phyloP scores from a whole-genome alignment of 2,329 filamentous ascomycete genomes.

The Penicillium sp. region DNA sequence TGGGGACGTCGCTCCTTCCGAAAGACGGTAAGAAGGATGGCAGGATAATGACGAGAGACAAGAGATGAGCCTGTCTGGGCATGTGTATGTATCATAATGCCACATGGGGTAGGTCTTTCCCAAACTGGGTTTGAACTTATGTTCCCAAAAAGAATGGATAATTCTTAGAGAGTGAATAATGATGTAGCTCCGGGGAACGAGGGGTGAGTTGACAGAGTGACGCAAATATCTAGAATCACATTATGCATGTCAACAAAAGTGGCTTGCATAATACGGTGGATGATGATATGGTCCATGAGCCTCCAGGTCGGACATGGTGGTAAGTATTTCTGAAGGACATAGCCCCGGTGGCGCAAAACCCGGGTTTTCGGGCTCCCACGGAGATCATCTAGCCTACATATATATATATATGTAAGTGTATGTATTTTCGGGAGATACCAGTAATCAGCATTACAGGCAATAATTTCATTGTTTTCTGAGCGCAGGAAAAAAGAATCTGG shows the following conservation, averaged over 20 bases:
- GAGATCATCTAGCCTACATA: not conserved
- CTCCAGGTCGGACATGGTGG: not conserved
- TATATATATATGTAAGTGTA: not conserved
- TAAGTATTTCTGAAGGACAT: not conserved
- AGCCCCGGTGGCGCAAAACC: not conserved
- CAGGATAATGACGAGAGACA: too few species aligned
- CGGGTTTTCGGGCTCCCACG: not conserved
- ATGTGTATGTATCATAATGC: too few species aligned
- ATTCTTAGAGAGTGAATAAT: too few species aligned
- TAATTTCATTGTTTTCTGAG: not conserved
- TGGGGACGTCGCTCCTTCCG: too few species aligned
- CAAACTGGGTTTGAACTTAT: too few species aligned
- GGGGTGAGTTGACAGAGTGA: not conserved
- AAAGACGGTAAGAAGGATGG: too few species aligned
- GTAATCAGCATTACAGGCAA: not conserved
- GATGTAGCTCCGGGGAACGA: not conserved
- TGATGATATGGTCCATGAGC: not conserved
- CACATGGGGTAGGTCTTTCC: too few species aligned
- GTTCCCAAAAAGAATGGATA: too few species aligned
- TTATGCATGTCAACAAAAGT: not conserved
- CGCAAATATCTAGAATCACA: not conserved
- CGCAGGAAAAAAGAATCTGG: not conserved
- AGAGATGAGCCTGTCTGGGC: too few species aligned
- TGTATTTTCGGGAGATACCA: not conserved
- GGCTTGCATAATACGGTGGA: not conserved